Conservation (phyloP, 1,284 basidiomycete species). For the Apiotrichum laibachii region DNA sequence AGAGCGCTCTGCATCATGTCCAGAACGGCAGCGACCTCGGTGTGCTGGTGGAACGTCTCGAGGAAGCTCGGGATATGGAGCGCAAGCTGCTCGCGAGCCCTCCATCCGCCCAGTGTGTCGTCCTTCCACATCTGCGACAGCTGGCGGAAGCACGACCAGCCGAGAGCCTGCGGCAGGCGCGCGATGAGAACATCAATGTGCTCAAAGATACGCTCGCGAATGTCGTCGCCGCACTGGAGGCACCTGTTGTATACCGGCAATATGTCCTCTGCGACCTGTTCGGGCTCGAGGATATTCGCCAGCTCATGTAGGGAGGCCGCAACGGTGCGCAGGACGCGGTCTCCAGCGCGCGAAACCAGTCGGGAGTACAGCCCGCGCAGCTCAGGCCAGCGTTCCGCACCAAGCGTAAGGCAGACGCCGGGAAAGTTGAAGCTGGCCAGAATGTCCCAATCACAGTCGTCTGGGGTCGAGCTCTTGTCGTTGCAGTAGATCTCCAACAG, state of each 20-base stretch:
- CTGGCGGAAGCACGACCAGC: slow-evolving; percentile 58
- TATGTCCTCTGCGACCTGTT: slow-evolving; percentile 68
- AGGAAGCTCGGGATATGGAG: slow-evolving; percentile 59
- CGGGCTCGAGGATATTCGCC: slow-evolving; percentile 75
- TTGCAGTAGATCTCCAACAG: slow-evolving; percentile 72
- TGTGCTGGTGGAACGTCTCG: slow-evolving; percentile 35
- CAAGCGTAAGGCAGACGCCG: slow-evolving; percentile 82
- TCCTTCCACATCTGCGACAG: slow-evolving; percentile 65
- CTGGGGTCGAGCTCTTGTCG: slow-evolving; percentile 20
- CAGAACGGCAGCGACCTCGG: slow-evolving; percentile 47
- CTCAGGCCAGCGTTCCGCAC: slow-evolving; percentile 70
- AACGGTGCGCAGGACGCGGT: slow-evolving; percentile 54
- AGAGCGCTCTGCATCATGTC: slow-evolving; percentile 64
- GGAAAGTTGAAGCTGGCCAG: slow-evolving; percentile 94
- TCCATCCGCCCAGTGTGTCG: slow-evolving; percentile 69
- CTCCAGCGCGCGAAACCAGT: slow-evolving; percentile 56
- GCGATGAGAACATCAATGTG: slow-evolving; percentile 62
- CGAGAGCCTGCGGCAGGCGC: slow-evolving; percentile 57
- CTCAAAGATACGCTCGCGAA: slow-evolving; percentile 62
- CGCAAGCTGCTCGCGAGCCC: slow-evolving; percentile 71
- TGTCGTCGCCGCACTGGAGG: slow-evolving; percentile 64
- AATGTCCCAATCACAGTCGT: slow-evolving; percentile 69
- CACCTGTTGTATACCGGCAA: slow-evolving; percentile 68
- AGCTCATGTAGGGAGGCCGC: slow-evolving; percentile 87
- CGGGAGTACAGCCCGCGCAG: slow-evolving; percentile 68